Base-by-base conservation (phyloP, 2,329 filamentous ascomycete species). In the Leptographium procerum region DNA sequence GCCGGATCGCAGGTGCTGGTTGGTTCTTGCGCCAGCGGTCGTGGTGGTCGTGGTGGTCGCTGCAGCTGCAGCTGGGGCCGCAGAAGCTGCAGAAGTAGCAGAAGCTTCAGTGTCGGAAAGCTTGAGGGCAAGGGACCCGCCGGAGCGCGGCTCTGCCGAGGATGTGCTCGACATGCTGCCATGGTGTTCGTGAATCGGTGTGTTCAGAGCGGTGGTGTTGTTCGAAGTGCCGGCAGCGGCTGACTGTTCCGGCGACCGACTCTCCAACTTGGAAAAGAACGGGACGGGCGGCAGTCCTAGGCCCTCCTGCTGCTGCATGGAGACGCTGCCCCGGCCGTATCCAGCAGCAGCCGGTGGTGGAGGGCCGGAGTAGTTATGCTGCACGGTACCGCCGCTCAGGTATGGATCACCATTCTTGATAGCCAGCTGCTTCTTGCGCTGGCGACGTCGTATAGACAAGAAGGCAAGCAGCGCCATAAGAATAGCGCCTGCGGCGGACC, bases 391-490 rank as follows among this genome's bases (percentile, higher is more conserved):
- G 48, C 47, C 3, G 63, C 71, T 72, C 63, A 73, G 75, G 65
- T 72, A 75, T 19, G 66, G 59, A 60, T 77, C 75, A 13, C 61
- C 62, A 28, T 60, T 60, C 14, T 55, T 53, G n/a, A 55, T 51
- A 28, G 40, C 43, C 22, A 45, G 48, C 13, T 43, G 52, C 11
- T 33, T 28, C 31, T 33, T 57, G 11, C 48, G 57, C 26, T 40
- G 57, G 52, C 26, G 53, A 9, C 51, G 58, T 53, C 57, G 36
- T 16, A 63, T 0, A 13, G 16, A 48, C 4, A 57, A 45, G 28
- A 62, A 48, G 11, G 52, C 48, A 2, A 62, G 51, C 8, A 61
- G 14, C 10, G 28, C 29, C 8, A 45, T 52, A 10, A 61, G 24
- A 14, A 62, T 22, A 28, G 55, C 60, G 11, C 40, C 56, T 24